Evolutionary conservation across 306 rosid species (phyloP).

Genomic region (Prunus davidiana): DNA sequence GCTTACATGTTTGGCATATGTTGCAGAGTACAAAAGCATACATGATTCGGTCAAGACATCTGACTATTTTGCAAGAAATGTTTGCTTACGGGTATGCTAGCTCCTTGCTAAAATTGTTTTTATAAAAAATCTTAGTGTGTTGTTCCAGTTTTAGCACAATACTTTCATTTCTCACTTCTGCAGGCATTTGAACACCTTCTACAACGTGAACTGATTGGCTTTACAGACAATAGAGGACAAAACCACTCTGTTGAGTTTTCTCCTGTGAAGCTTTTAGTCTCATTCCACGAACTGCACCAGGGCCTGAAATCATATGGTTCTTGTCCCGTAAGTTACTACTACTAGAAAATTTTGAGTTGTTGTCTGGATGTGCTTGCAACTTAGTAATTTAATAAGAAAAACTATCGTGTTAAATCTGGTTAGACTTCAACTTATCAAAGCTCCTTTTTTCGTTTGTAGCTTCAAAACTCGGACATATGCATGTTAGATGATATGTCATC

Average conservation of each 20-base stretch:
- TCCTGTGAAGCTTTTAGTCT: slow-evolving; percentile 71
- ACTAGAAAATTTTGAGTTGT: background rate
- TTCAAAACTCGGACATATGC: too few relatives aligned
- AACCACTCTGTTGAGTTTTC: slow-evolving; percentile 66
- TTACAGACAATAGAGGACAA: slow-evolving; percentile 68
- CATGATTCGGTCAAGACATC: slow-evolving; percentile 64
- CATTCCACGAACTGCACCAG: slow-evolving; percentile 57
- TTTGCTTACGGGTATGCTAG: slow-evolving; percentile 71
- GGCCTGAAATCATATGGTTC: slow-evolving; percentile 60
- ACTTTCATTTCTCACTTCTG: slow-evolving; percentile 14
- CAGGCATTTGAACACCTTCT: slow-evolving; percentile 96
- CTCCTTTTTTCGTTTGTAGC: background rate
- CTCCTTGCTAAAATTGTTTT: slow-evolving; percentile 16
- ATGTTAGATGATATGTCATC: background rate
- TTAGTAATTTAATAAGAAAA: background rate
- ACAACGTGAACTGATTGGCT: slow-evolving; percentile 64
- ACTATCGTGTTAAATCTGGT: too few relatives aligned
- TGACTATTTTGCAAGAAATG: slow-evolving; percentile 56
- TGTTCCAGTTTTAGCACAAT: background rate
- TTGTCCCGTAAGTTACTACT: slow-evolving; percentile 69
- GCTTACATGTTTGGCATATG: slow-evolving; percentile 23
- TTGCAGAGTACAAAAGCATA: slow-evolving; percentile 72
- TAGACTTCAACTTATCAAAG: too few relatives aligned
- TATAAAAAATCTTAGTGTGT: slow-evolving; percentile 6
- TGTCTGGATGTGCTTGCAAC: slow-evolving; percentile 2